Evolutionary conservation across 495 filamentous ascomycete genomes (phyloP), one percentile per base, ranked within the genome.

Genomic region (Penicillium steckii): DNA sequence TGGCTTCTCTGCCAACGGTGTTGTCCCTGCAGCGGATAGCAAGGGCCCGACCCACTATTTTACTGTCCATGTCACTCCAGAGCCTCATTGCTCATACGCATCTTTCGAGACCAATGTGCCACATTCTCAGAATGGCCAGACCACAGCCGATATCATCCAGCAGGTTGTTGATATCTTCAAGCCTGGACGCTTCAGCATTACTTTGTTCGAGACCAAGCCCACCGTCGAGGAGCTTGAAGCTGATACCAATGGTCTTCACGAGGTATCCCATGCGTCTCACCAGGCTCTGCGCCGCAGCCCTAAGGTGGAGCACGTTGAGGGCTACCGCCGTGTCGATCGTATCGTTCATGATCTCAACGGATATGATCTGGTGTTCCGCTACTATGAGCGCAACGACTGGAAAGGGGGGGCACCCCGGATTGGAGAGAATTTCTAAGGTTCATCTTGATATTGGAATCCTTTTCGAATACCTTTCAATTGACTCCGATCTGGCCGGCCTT

Each of bases 61-160:
- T 78, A 99, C 93, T 2, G 95, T 99, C 37, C 95, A 99, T 67
- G 95, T 99, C 52, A 99, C 95, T 0, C 95, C 95, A 1, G 95
- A 99, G 77, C 88, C 94, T 26, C 84, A 95, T 62, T 99, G 93
- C 78, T 96, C 91, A n/a, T 99, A 96, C 63, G 95, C 95, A 13
- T 96, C 91, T 4, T 99, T 99, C 64, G 95, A 99, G 78, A 97
- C 95, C 57, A 97, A 99, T 57, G 95, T 99, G 6, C 94, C 95
- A n/a, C 85, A 89, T 48, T 83, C 84, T 19, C 89, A 95, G 71
- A 87, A 82, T 44, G 93, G 93, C 10, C 90, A 92, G 59, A 85
- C 90, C 62, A 96, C 93, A 19, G 85, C 84, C 23, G 92, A 95
- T 25, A 83, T 97, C 53, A 85, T 99, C 55, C 83, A 96, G 70